Conservation (phyloP, 495 filamentous ascomycete species). For the Diplogelasinospora grovesii region DNA sequence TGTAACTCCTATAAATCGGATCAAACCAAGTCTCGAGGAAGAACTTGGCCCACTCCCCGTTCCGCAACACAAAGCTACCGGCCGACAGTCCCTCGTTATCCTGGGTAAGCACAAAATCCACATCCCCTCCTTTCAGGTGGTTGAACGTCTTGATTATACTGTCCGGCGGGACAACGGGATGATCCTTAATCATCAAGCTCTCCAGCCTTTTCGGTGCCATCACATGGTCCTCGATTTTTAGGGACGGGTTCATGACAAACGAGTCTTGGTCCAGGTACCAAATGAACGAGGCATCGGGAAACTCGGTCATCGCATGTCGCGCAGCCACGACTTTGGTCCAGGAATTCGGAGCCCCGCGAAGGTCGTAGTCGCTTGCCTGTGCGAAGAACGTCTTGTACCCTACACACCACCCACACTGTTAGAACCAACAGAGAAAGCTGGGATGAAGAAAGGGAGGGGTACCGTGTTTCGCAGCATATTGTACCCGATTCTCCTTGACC, state of each 20-base stretch:
- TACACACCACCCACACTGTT: conserved; percentile 26
- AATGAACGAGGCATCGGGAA: conserved; percentile 67
- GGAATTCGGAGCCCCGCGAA: conserved; percentile 53
- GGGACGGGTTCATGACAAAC: conserved; percentile 78
- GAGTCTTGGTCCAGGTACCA: conserved; percentile 80
- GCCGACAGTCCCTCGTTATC: conserved; percentile 73
- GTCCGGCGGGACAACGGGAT: conserved; percentile 85
- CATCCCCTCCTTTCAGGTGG: conserved; percentile 65
- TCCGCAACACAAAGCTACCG: conserved; percentile 70
- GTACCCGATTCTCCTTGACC: conserved; percentile 72
- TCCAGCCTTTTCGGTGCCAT: conserved; percentile 61
- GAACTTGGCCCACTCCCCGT: conserved; percentile 86
- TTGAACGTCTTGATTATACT: conserved; percentile 94
- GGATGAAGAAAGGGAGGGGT: too few relatives aligned
- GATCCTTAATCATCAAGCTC: conserved; percentile 73
- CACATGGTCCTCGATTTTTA: conserved; percentile 63
- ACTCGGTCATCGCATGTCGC: conserved; percentile 78
- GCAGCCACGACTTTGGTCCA: conserved; percentile 84
- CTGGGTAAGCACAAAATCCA: conserved; percentile 81
- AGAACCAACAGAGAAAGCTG: background rate
- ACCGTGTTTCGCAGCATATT: conserved; percentile 90
- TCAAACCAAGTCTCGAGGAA: conserved; percentile 96
- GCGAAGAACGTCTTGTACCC: conserved; percentile 86
- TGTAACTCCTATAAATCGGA: conserved; percentile 85
- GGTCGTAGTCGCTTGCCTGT: conserved; percentile 67